Evolutionary conservation across 2,329 filamentous ascomycete species (phyloP), one percentile per base, ranked within the genome.

Genomic region (Coniosporium tulheliwenetii): DNA sequence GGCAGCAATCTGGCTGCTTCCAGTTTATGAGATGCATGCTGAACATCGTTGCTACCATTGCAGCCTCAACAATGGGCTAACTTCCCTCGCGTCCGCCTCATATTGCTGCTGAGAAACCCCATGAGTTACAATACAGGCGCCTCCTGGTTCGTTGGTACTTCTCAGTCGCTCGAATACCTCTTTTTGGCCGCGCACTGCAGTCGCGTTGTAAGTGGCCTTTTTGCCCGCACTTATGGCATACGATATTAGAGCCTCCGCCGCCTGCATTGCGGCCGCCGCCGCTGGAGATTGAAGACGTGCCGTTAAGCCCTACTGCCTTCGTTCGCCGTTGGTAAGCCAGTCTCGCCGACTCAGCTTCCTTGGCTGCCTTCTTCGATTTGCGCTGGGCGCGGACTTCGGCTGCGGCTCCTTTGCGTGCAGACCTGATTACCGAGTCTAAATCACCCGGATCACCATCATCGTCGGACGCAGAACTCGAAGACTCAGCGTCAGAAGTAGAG

Each of bases 241-340:
- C 64, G 37, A 70, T 58, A 35, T 48, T 50, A 29, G 51, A 40
- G 32, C 46, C 37, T 36, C 44, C 47, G 35, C 52, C 45, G 44
- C 45, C 58, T 48, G 48, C 56, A 58, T 48, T 56, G 44, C 47
- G 42, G 44, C 52, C 56, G 46, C 56, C 54, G 34, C 58, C 56
- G 33, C 65, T 65, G 43, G 78, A 82, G 37, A 84, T 74, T 1
- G 75, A 79, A 4, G 66, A 70, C 42, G 78, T 54, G 16, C 67
- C 67, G 51, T 79, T 79, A 42, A 85, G 59, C 45, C 79, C 78
- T 39, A 83, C 67, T 41, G 80, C 74, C 55, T 79, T 80, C 56
- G 76, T 76, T 50, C 73, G 70, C 36, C 76, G 65, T 52, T 71
- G 69, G 35, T 75, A 71, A 7, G 73, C 70, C 13, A 78, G 57